Evolutionary conservation across 345 rosid genomes (phyloP).

Genomic region (Brassica carinata): DNA sequence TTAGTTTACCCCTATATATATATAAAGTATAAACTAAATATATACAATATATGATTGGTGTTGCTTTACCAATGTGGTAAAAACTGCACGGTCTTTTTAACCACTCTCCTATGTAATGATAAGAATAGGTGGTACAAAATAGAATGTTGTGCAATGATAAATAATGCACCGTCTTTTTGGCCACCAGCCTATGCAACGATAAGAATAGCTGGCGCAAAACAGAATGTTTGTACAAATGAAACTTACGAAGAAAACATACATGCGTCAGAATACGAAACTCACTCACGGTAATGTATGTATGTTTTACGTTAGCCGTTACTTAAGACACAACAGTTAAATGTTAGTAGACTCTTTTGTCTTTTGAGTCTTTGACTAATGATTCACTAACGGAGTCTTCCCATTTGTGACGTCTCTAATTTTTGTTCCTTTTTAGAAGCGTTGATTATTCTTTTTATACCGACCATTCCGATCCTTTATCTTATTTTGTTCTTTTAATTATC

Average conservation of each 20-base stretch:
- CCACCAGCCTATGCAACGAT: background rate
- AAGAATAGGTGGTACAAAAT: background rate
- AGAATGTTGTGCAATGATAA: background rate
- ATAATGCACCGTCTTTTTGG: background rate
- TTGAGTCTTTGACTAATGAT: conserved; percentile 10
- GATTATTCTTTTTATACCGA: conserved; percentile 24
- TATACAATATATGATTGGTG: background rate
- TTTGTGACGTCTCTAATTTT: conserved; percentile 6
- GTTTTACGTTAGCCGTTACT: conserved; percentile 20
- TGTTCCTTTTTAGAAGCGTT: background rate
- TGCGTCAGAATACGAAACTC: background rate
- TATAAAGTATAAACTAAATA: background rate
- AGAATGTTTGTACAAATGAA: background rate
- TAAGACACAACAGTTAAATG: conserved; percentile 23
- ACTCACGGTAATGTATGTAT: background rate
- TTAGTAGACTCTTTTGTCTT: background rate
- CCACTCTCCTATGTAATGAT: background rate
- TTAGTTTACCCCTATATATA: background rate
- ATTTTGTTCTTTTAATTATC: background rate
- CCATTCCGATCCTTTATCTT: conserved; percentile 7
- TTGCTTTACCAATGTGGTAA: background rate
- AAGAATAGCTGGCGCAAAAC: background rate
- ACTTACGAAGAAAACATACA: background rate
- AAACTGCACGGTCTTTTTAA: background rate
- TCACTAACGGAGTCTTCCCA: conserved; percentile 18